Base-by-base conservation (phyloP, 1,139 yeast genomes). In the Yamadazyma blattariae region DNA sequence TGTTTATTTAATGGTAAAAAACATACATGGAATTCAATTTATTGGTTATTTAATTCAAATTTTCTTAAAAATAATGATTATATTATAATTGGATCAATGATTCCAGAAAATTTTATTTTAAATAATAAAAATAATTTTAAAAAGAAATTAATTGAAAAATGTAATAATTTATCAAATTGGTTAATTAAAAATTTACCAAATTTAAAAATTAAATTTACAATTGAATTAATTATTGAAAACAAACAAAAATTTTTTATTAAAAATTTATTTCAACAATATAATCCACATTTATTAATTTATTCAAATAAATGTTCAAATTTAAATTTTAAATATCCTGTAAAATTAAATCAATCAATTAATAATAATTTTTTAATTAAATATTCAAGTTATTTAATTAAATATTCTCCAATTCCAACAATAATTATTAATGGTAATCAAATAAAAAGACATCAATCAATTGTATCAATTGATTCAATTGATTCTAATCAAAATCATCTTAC, bases 181-280 rank as follows among this genome's bases (percentile, higher is more conserved):
- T 57, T 73, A 34, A 51, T 67, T 3, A 37, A 52, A 26, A 46
- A 58, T 40, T 48, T 67, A 34, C 47, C 54, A 29, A 60, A 58
- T 29, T 51, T 77, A 27, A 72, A 73, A 41, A 56, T 79, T 7
- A 76, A 82, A 0, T 72, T 79, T 11, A 85, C 79, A 45, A 64
- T 79, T 41, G 71, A 77, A 12, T 43, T 61, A 22, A 68, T 61
- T 34, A 52, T 48, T 30, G 35, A 42, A 23, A 38, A 39, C 3
- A 68, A 71, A 22, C 54, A 57, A 33, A 69, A 67, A 45, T 57
- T 52, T 33, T 64, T 67, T 64, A 46, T 70, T 32, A 44, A 56
- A 23, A 64, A 65, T 39, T 48, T 70, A 29, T 66, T 54, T 45
- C 51, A 54, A 32, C 75, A 67, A 42, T 69, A 69, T 46, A 71